Evolutionary conservation across 306 rosid genomes (phyloP), one percentile per base, ranked within the genome.

Genomic region (Citrullus mucosospermus): DNA sequence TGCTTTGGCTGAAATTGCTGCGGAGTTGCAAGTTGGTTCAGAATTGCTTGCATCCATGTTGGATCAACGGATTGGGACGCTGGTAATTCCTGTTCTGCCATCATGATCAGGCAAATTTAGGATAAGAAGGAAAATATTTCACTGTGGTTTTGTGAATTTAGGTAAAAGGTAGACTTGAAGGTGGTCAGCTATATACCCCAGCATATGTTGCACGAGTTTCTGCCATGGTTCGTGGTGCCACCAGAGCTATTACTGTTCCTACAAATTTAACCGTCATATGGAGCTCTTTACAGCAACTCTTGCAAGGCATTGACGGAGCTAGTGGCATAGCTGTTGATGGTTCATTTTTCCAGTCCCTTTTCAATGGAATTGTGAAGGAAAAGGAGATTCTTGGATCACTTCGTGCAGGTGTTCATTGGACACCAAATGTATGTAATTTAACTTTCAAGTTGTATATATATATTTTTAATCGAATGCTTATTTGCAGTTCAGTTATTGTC

Each of bases 81-180:
- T 85, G 88, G 99, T 96, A 84, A 85, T 79, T 81, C 65, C 18
- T 77, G 17, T 30, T 30, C 32, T 0, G 17, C 46, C 54, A 9
- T 32, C 1, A 51, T 34, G 78, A 50, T 74, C 62, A 32, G 18
- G 15, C 78, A 79, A 68, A 66, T 78, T 84, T 71, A 80, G 56
- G 77, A 65, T 39, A 8, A 25, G 53, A 51, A 78, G 34, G 79
- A 70, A 62, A 39, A 32, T 44, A 30, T 73, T 83, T 77, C 39
- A 79, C 15, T 51, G 51, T 57, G 69, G 28, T 82, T 77, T 54
- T 43, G 72, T 75, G 81, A 16, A 74, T 81, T 76, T 83, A 94
- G 99, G 97, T 96, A 81, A 90, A 90, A 89, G 99, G 99, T 39
- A 86, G 98, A 88, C 99, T 96, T 81, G 99, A 96, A 90, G 98